Evolutionary conservation across 2,329 filamentous ascomycete species (phyloP).

Genomic region (Aspergillus sp.): DNA sequence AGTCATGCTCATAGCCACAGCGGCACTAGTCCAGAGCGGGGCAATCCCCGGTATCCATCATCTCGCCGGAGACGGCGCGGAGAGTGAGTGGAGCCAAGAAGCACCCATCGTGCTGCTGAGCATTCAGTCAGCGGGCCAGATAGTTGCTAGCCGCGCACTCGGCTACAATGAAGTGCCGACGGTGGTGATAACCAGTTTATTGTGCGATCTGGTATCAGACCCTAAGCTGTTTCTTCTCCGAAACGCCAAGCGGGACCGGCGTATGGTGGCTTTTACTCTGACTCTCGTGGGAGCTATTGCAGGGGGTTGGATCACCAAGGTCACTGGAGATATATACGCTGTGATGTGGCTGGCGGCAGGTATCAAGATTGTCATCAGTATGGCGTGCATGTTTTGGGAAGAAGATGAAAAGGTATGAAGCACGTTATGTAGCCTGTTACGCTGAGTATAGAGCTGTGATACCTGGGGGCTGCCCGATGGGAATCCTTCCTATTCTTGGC

Average conservation of each 20-base stretch:
- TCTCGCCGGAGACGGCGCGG: not conserved
- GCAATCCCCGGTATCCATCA: slow-evolving; percentile 20
- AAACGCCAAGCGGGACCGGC: slow-evolving; percentile 28
- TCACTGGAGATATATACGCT: slow-evolving; percentile 20
- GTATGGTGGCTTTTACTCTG: slow-evolving; percentile 25
- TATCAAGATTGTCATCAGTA: slow-evolving; percentile 20
- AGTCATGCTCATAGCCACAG: slow-evolving; percentile 26
- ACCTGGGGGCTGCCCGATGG: too few species aligned
- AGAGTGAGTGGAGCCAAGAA: slow-evolving; percentile 22
- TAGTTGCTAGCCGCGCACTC: slow-evolving; percentile 27
- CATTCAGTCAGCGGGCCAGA: slow-evolving; percentile 33
- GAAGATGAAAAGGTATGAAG: not conserved
- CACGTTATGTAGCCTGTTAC: not conserved
- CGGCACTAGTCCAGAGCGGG: slow-evolving; percentile 24
- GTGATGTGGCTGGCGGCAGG: slow-evolving; percentile 25
- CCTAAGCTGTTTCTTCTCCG: slow-evolving; percentile 25
- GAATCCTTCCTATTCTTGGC: too few species aligned
- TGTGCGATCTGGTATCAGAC: slow-evolving; percentile 31
- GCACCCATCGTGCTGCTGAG: slow-evolving; percentile 30
- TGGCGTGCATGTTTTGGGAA: slow-evolving; percentile 22
- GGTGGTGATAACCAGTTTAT: slow-evolving; percentile 32
- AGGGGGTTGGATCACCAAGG: slow-evolving; percentile 29
- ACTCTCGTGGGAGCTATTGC: slow-evolving; percentile 27
- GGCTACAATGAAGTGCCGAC: slow-evolving; percentile 32
- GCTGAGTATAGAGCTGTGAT: not conserved